Percentiles rank a stretch among this genome's conserved stretches.
These are phyloP conservation scores for Silene latifolia DNA, from an alignment of 148 eudicot genomes.

Conservation along the genomic window DNA sequence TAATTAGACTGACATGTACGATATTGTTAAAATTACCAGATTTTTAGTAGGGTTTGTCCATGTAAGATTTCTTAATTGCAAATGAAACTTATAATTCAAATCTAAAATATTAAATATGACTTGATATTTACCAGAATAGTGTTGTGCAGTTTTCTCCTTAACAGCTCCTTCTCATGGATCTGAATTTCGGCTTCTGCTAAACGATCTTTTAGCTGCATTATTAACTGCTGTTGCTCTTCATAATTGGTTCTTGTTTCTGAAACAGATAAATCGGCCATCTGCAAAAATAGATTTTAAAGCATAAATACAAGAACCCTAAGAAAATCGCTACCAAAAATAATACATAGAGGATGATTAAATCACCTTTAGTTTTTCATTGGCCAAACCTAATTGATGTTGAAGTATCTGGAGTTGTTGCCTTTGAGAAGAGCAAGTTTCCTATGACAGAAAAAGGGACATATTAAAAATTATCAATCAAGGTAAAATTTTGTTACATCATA, in stretches of 20 bases:
- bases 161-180: slow-evolving; percentile 54
- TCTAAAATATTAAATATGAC: too few relatives aligned
- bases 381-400: slow-evolving; percentile 50
- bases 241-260: slow-evolving; percentile 46
- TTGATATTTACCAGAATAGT: slow-evolving; percentile 54
- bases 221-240: slow-evolving; percentile 39
- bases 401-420: slow-evolving; percentile 42
- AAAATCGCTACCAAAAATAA: not conserved
- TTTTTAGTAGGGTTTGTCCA: too few relatives aligned
- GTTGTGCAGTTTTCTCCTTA: slow-evolving; percentile 70
- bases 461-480: not conserved
- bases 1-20: too few relatives aligned
- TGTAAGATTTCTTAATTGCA: too few relatives aligned
- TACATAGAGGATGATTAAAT: not conserved
- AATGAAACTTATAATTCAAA: too few relatives aligned
- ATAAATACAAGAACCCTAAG: not conserved
- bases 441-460: not conserved
- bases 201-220: slow-evolving; percentile 41
- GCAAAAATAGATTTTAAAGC: slow-evolving; percentile 6
- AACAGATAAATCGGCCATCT: slow-evolving; percentile 63
- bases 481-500: not conserved
- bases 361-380: slow-evolving; percentile 65
- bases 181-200: slow-evolving; percentile 57
- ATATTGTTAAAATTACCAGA: too few relatives aligned
- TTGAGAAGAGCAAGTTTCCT: slow-evolving; percentile 65